Base-by-base conservation (phyloP, 176 grass and related monocot genomes). In the Oryza coarctata region DNA sequence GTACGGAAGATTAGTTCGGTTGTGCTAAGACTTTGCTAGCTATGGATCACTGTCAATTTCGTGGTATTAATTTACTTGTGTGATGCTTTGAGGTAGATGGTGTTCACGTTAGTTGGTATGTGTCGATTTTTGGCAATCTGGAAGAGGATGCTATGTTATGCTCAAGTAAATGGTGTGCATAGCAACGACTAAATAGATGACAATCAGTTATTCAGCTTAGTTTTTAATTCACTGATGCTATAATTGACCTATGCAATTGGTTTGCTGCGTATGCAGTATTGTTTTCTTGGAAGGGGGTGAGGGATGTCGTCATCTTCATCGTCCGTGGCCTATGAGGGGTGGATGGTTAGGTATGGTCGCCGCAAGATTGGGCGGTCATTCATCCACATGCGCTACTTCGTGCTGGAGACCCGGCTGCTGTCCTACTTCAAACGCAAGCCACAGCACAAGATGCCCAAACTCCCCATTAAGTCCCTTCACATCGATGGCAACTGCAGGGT, bases 401-500 rank as follows among this genome's bases (percentile, higher is more conserved):
- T 98, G 68, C 89, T 98, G 39, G 96, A 98, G 85, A 89, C 90
- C 1, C 87, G 80, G 23, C 81, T 95, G 23, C 90, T 98, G 27
- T 92, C 90, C 20, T 98, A 91, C 83, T 98, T 86, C 87, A 98
- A 98, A 87, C 90, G 83, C 36, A 98, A 98, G 70, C 96, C 96
- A 8, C 86, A 93, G 77, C 92, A 98, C 70, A 94, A 89, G 86
- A 77, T 65, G 52, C 32, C 89, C 49, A 93, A 98, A 90, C 81
- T 93, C 31, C 93, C 96, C 44, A 93, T 98, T 83, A 98, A 98
- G 89, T 95, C 92, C 60, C 86, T 98, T 55, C 84, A 63, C 74
- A 93, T 98, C 28, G 96, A 98, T 9, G 93, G 96, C 7, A 93
- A 91, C 74, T 98, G 96, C 84, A 89, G 96, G 86, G 96, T 95